Evolutionary conservation across 139 green algal species (phyloP).

Genomic region (Limnomonas spitsbergensis): DNA sequence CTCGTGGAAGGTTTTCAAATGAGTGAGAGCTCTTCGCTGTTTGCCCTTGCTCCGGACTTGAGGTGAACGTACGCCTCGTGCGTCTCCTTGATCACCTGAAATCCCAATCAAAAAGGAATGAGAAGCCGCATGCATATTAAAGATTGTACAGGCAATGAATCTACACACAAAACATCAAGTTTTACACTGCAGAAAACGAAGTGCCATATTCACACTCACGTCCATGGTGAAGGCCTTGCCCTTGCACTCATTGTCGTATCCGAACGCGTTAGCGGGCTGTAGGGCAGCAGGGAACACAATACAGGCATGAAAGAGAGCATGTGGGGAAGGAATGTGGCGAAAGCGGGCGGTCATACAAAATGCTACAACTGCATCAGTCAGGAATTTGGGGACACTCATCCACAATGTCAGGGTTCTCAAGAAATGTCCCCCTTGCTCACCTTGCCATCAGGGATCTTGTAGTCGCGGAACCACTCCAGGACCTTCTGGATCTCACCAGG

Average conservation of each 20-base stretch:
- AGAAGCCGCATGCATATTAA: too few relatives aligned
- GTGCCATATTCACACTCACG: not conserved
- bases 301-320: too few relatives aligned
- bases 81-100: slow-evolving; percentile 60
- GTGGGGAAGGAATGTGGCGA: too few relatives aligned
- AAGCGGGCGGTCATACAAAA: too few relatives aligned
- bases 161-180: too few relatives aligned
- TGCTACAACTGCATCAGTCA: too few relatives aligned
- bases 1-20: too few relatives aligned
- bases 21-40: slow-evolving; percentile 61
- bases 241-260: slow-evolving; percentile 86
- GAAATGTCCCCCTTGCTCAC: too few relatives aligned
- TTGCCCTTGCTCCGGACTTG: slow-evolving; percentile 53
- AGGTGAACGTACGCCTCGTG: slow-evolving; percentile 59
- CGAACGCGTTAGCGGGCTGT: slow-evolving; percentile 89
- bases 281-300: too few relatives aligned
- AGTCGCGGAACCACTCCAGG: slow-evolving; percentile 95
- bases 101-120: not conserved
- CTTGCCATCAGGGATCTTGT: slow-evolving; percentile 99
- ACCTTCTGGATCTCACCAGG: slow-evolving; percentile 93
- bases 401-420: too few relatives aligned
- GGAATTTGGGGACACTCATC: too few relatives aligned
- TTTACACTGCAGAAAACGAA: not conserved
- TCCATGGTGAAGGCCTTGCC: slow-evolving; percentile 77
- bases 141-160: too few relatives aligned